Conservation (phyloP, 768 basidiomycete species). For the Suillus clintonianus region DNA sequence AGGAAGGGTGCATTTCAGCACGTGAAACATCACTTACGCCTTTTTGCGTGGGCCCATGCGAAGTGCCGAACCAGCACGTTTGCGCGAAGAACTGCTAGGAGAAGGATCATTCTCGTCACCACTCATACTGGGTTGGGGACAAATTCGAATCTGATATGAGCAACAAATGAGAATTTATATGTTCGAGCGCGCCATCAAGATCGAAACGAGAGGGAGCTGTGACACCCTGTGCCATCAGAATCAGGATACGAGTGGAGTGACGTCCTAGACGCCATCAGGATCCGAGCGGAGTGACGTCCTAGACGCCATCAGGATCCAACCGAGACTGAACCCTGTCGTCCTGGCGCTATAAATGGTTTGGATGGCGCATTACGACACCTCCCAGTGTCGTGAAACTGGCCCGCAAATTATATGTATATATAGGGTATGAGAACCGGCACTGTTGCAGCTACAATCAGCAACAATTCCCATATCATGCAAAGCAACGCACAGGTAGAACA, state of each 20-base stretch:
- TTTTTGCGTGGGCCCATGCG: neutral
- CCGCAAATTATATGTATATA: no score
- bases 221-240: neutral
- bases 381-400: neutral
- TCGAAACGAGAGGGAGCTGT: neutral
- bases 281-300: no score
- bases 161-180: neutral
- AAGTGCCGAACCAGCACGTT: neutral
- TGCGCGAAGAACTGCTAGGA: neutral
- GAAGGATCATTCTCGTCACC: neutral
- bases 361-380: conserved; percentile 11
- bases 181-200: neutral
- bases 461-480: neutral
- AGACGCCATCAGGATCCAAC: no score
- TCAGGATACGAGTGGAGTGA: neutral
- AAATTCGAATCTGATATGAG: neutral
- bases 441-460: neutral
- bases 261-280: neutral
- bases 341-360: neutral
- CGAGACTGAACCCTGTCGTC: neutral
- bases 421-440: neutral
- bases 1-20: neutral
- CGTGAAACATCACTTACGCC: neutral
- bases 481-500: no score
- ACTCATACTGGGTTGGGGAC: neutral